Conservation (phyloP, 2,329 filamentous ascomycete genomes). For the Colletotrichum lupini region DNA sequence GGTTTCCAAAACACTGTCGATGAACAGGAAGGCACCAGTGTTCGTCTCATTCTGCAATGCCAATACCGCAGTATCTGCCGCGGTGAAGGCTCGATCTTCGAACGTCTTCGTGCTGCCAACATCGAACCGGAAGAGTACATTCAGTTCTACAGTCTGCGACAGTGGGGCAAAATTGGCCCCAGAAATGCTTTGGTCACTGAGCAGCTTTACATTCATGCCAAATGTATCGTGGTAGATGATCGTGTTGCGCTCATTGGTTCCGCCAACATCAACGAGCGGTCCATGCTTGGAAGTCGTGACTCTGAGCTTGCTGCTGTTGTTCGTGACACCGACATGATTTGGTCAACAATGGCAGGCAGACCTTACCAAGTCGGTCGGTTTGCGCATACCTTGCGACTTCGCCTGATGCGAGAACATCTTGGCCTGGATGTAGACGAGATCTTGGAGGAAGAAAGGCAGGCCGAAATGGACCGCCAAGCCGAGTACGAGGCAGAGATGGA, state of each 20-base stretch:
- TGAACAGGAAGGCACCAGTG: conserved; percentile 91
- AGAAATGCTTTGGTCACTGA: conserved; percentile 85
- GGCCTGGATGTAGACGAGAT: conserved; percentile 96
- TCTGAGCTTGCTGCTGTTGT: conserved; percentile 93
- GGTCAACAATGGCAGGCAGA: conserved; percentile 89
- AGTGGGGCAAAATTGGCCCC: conserved; percentile 92
- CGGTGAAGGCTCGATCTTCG: conserved; percentile 92
- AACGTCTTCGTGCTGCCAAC: conserved; percentile 78
- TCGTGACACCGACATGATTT: conserved; percentile 91
- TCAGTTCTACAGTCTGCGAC: conserved; percentile 89
- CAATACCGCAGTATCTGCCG: conserved; percentile 97
- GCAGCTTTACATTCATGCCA: conserved; percentile 97
- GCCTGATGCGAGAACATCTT: conserved; percentile 95
- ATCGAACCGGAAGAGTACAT: conserved; percentile 97
- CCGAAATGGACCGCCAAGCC: conserved; percentile 69
- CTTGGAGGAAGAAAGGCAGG: conserved; percentile 79
- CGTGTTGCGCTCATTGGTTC: conserved; percentile 93
- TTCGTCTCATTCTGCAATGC: conserved; percentile 95
- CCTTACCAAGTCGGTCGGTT: conserved; percentile 93
- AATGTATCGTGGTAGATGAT: conserved; percentile 96
- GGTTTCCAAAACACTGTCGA: conserved; percentile 98
- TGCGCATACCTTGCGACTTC: conserved; percentile 90
- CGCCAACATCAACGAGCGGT: conserved; percentile 98
- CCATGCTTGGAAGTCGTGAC: conserved; percentile 91
- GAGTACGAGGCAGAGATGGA: conserved; percentile 70